Evolutionary conservation across 768 basidiomycete genomes (phyloP), one percentile per base, ranked within the genome.

Genomic region (Cantharellus anzutake): DNA sequence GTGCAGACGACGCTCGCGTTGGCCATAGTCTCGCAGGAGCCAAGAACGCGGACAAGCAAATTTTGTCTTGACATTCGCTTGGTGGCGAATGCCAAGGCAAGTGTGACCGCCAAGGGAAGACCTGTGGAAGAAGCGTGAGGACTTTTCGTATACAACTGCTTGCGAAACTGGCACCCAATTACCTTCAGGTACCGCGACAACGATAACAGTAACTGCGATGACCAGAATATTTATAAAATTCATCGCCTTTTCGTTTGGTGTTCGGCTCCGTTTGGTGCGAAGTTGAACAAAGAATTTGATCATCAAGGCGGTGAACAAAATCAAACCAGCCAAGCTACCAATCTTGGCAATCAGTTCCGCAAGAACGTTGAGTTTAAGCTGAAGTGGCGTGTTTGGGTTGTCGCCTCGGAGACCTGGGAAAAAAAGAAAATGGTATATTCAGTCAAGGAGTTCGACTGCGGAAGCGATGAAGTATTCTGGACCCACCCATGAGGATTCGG

Each of bases 11-110:
- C 92, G 29, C 86, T 93, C 3, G 94, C 88, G 65, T 97, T 97
- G 29, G 88, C 94, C 94, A 98, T 98, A 0, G 91, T 98, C 73
- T 99, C 96, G 71, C 94, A 98, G 5, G 92, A 92, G 4, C 88
- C 89, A 41, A 99, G 80, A 3, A 97, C 88, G 59, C 94, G 91
- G 39, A 98, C 96, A 48, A 99, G 80, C 0, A 98, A 76, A 58
- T 96, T 96, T 71, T 92, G 86, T 67, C 83, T 79, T 4, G 93
- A 88, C 96, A 98, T 98, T n/a, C 94, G 84, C 66, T 87, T 92
- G 53, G 96, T 99, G 0, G 94, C 96, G 67, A 98, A 99, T 0
- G 96, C 89, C 40, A 99, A 75, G 0, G 96, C 96, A 53, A 99
- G 80, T 0, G 94, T 97, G 56, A 98, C 94, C 48, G 94, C 94